Conservation (phyloP, 345 rosid species). For the Citrus medica region DNA sequence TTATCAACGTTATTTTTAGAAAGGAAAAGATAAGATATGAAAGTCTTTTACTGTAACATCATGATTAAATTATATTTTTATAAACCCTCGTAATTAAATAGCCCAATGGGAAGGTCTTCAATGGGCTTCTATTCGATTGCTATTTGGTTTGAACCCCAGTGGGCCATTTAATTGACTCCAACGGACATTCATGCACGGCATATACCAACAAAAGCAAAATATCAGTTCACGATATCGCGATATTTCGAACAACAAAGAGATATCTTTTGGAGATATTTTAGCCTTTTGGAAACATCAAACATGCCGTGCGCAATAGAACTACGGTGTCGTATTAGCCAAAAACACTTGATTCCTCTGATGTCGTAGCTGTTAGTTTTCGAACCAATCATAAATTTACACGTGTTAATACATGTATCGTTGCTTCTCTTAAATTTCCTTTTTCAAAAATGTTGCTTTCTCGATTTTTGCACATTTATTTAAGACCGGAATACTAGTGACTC, state of each 20-base stretch:
- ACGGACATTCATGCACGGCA: neutral
- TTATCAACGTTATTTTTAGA: too few species aligned
- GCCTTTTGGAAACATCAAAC: too few species aligned
- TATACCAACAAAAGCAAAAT: neutral
- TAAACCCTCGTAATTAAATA: too few species aligned
- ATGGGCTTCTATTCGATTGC: too few species aligned
- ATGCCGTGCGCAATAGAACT: too few species aligned
- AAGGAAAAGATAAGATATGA: too few species aligned
- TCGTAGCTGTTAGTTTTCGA: neutral
- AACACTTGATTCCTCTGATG: neutral
- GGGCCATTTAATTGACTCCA: neutral
- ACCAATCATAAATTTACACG: neutral
- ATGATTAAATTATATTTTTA: too few species aligned
- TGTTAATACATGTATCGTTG: neutral
- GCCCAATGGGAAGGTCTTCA: too few species aligned
- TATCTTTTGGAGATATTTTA: neutral
- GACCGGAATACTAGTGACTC: constrained; percentile 15
- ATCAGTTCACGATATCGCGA: neutral
- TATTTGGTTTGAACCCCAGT: too few species aligned
- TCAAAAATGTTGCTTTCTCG: neutral
- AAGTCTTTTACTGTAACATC: too few species aligned
- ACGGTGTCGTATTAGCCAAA: neutral
- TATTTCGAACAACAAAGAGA: neutral
- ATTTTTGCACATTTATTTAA: constrained; percentile 3
- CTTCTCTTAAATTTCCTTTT: neutral